Percentiles rank a stretch among this genome's conserved stretches.
phyloP scores from a whole-genome alignment of 2,329 filamentous ascomycete species.

The Tricladium varicosporioides region DNA sequence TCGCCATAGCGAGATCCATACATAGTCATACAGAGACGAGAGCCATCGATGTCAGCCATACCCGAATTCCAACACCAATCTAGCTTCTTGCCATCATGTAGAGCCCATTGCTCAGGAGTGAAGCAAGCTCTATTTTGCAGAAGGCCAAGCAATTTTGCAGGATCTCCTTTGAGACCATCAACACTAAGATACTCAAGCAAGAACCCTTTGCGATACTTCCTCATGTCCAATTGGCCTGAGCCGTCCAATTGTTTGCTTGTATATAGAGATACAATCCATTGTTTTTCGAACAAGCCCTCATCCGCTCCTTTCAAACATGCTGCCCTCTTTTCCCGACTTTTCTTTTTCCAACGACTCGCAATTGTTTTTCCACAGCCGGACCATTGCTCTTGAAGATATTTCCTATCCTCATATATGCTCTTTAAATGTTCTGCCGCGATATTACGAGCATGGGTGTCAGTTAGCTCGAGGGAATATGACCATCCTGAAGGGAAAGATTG shows the following conservation, averaged over 20 bases:
- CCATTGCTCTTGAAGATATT: not conserved
- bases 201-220: not conserved
- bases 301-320: not conserved
- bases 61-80: constrained; percentile 1
- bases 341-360: not conserved
- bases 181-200: not conserved
- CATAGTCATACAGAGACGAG: constrained; percentile 10
- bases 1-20: constrained; percentile 10
- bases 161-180: not conserved
- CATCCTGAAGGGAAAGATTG: not conserved
- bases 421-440: not conserved
- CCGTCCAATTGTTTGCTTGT: not conserved
- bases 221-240: not conserved
- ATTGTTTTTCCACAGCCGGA: not conserved
- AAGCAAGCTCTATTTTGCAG: not conserved
- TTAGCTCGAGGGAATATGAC: not conserved
- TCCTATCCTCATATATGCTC: not conserved
- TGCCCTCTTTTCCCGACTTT: not conserved
- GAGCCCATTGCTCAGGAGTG: not conserved
- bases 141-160: not conserved
- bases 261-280: not conserved
- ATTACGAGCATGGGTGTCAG: not conserved
- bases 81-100: not conserved
- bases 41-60: constrained; percentile 1
- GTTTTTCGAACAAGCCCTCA: not conserved